Evolutionary conservation across 129 eudicot genomes (phyloP), one percentile per base, ranked within the genome.

Genomic region (Flaveria brownii): DNA sequence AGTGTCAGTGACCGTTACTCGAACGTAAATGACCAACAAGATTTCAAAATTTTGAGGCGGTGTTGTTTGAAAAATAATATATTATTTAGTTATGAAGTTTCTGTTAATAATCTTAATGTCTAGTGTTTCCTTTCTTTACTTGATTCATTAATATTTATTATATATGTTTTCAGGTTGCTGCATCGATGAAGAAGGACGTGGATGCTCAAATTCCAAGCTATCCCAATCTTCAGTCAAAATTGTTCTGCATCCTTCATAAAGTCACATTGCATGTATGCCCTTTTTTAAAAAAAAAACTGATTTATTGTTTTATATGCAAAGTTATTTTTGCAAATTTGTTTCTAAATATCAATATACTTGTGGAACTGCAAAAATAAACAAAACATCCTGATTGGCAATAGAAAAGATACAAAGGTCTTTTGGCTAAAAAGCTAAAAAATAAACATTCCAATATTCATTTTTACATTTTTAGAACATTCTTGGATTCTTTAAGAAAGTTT

Each of bases 171-270:
- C 87, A 95, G 99, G 97, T 95, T 70, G 99, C 99, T 1, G 99
- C 97, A 68, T 95, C 99, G 36, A 86, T 89, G 96, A 95, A 86
- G 76, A 95, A 89, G 84, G 99, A 95, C 8, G 94, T 83, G 0
- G 94, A 95, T 84, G 87, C 89, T 70, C 99, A 95, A 83, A 87
- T 95, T 57, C 99, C 99, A 65, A 95, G 86, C 75, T 95, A 95
- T 57, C 93, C 99, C 6, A 95, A 89, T 75, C 88, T 95, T 71
- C 96, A 92, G 7, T 87, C 99, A 39, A 87, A 95, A 88, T 82
- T 95, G 22, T 73, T 95, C 33, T 95, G 99, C 86, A 79, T 87
- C 39, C 97, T 95, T 73, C 97, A 89, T 76, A 89, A 74, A 33
- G 83, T 95, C 74, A 89, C 97, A 1, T 78, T 95, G 79, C 97